Percentiles rank a stretch among this genome's conserved stretches.
These are phyloP conservation scores for Mangifera indica DNA, from an alignment of 345 rosid genomes.

Conservation along the genomic window DNA sequence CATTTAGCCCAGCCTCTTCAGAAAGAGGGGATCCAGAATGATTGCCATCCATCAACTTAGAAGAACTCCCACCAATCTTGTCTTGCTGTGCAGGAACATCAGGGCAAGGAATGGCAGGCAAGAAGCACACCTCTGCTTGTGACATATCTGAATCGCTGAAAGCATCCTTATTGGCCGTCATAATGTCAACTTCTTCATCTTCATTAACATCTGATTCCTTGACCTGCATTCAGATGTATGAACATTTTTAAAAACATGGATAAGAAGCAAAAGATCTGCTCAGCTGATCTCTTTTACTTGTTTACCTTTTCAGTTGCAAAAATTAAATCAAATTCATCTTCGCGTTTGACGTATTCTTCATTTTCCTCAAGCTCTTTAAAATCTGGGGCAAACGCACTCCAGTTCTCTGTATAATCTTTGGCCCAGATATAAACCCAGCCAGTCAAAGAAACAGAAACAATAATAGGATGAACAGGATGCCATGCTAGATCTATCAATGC, in stretches of 20 bases:
- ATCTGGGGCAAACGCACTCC: constrained; percentile 99
- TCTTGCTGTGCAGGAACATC: constrained; percentile 71
- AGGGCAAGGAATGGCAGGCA: constrained; percentile 89
- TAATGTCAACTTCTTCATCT: constrained; percentile 93
- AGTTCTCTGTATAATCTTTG: constrained; percentile 95
- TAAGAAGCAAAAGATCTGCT: neutral
- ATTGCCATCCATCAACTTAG: constrained; percentile 64
- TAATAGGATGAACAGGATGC: constrained; percentile 98
- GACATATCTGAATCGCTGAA: constrained; percentile 97
- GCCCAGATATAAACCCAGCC: constrained; percentile 99
- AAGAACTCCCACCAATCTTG: constrained; percentile 52
- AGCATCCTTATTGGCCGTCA: constrained; percentile 74
- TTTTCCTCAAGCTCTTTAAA: constrained; percentile 99
- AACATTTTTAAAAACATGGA: constrained; percentile 21
- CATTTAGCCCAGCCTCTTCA: constrained; percentile 75
- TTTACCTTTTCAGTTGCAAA: constrained; percentile 93
- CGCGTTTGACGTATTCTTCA: constrained; percentile 96
- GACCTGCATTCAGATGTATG: constrained; percentile 47
- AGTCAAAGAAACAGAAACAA: constrained; percentile 85
- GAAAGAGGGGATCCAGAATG: constrained; percentile 79
- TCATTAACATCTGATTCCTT: constrained; percentile 76
- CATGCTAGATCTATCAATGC: constrained; percentile 92
- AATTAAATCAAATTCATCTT: constrained; percentile 91
- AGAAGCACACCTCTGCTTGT: constrained; percentile 85
- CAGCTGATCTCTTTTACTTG: neutral